These are phyloP conservation scores for Bacidia gigantensis DNA, from an alignment of 495 filamentous ascomycete genomes.

Conservation along the genomic window DNA sequence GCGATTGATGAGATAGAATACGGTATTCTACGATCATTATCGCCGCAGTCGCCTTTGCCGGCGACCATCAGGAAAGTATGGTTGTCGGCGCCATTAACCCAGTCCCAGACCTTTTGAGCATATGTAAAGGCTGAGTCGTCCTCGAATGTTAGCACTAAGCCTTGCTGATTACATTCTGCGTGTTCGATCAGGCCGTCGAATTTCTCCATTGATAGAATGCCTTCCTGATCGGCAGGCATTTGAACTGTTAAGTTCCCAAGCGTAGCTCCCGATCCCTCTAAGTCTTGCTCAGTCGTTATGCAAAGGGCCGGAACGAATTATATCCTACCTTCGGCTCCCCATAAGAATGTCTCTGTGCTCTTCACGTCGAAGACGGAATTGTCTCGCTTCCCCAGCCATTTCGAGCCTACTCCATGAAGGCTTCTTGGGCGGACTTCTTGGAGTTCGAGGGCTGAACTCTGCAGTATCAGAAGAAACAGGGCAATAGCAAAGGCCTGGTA, in stretches of 20 bases:
- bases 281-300: neutral
- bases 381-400: neutral
- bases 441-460: neutral
- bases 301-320: neutral
- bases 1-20: conserved; percentile 22
- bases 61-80: conserved; percentile 28
- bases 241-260: neutral
- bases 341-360: neutral
- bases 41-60: conserved; percentile 26
- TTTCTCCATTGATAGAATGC: neutral
- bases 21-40: conserved; percentile 23
- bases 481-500: neutral
- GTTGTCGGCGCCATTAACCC: conserved; percentile 27
- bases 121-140: neutral
- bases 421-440: neutral
- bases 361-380: neutral
- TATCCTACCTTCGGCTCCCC: neutral
- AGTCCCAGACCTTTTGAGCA: conserved; percentile 25
- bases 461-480: neutral
- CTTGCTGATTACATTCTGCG: neutral
- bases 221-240: neutral
- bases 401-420: neutral
- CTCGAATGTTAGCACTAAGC: neutral
- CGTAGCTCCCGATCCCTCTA: neutral
- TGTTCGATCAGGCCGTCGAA: neutral